Evolutionary conservation across 2,329 filamentous ascomycete species (phyloP).

Genomic region (Phaeophleospora eucalypticola): DNA sequence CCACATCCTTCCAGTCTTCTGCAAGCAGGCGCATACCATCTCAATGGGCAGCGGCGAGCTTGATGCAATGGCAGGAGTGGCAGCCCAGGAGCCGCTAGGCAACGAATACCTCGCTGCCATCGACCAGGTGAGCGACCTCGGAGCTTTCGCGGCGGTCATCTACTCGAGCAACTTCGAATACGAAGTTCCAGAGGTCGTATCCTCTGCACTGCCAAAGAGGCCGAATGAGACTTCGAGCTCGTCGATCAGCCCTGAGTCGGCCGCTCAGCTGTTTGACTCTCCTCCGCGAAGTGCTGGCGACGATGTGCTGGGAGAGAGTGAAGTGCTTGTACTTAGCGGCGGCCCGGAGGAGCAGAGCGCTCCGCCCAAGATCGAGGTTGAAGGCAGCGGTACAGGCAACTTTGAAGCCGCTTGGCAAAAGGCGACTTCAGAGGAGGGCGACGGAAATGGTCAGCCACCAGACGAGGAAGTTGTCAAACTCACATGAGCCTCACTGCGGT

Average conservation of each 20-base stretch:
- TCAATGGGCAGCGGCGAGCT: conserved; percentile 70
- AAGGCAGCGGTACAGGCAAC: conserved; percentile 4
- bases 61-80: conserved; percentile 34
- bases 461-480: conserved; percentile 8
- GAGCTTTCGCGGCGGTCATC: conserved; percentile 81
- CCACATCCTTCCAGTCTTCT: conserved; percentile 83
- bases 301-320: conserved; percentile 18
- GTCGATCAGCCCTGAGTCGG: conserved; percentile 12
- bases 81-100: conserved; percentile 31
- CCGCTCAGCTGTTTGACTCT: conserved; percentile 11
- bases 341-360: conserved; percentile 11
- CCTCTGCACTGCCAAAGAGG: background rate
- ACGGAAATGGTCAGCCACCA: conserved; percentile 1
- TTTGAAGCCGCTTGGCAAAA: conserved; percentile 22
- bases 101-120: conserved; percentile 59
- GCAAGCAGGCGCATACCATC: conserved; percentile 84
- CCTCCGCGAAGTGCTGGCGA: conserved; percentile 8
- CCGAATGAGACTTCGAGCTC: conserved; percentile 6
- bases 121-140: conserved; percentile 70
- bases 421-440: conserved; percentile 6
- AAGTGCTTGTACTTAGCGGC: conserved; percentile 16
- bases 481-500: background rate
- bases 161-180: conserved; percentile 75
- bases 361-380: conserved; percentile 6
- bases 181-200: conserved; percentile 39